phyloP scores from a whole-genome alignment of 371 early-diverging fungal species.

The Mucor circinelloides region DNA sequence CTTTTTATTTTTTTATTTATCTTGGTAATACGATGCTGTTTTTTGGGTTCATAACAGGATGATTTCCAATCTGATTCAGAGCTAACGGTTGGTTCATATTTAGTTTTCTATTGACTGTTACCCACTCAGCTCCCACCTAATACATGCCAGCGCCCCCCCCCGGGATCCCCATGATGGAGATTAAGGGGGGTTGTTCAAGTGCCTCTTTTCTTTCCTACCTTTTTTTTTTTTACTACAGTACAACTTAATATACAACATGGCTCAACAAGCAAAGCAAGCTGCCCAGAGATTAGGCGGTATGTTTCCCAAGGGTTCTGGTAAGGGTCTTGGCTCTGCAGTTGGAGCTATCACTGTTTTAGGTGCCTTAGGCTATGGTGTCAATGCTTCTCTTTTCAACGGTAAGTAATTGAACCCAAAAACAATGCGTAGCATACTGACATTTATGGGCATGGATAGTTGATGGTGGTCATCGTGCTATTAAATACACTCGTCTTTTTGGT shows the following conservation, averaged over 20 bases:
- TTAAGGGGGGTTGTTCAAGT: not conserved
- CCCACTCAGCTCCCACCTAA: not conserved
- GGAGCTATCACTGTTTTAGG: constrained; percentile 73
- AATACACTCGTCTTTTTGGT: constrained; percentile 95
- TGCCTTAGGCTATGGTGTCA: constrained; percentile 71
- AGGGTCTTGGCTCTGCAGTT: constrained; percentile 64
- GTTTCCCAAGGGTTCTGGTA: constrained; percentile 67
- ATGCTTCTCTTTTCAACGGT: constrained; percentile 85
- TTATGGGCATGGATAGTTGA: constrained; percentile 64
- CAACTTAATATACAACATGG: constrained; percentile 27
- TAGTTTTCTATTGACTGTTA: not conserved
- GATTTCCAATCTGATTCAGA: not conserved
- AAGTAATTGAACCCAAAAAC: constrained; percentile 11
- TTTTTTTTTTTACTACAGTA: constrained; percentile 1
- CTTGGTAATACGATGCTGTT: too few species aligned
- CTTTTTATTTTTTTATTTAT: too few species aligned
- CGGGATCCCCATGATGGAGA: not conserved
- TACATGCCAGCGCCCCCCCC: not conserved
- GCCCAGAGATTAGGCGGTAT: constrained; percentile 65
- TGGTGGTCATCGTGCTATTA: constrained; percentile 98
- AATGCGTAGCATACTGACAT: not conserved
- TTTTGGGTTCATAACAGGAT: too few species aligned
- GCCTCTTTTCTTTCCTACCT: not conserved
- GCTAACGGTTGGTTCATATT: not conserved
- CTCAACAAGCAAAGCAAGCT: constrained; percentile 66